Percentiles rank a stretch among this genome's conserved stretches.
phyloP scores from a whole-genome alignment of 2,329 filamentous ascomycete species.

The Aureobasidium sp. region DNA sequence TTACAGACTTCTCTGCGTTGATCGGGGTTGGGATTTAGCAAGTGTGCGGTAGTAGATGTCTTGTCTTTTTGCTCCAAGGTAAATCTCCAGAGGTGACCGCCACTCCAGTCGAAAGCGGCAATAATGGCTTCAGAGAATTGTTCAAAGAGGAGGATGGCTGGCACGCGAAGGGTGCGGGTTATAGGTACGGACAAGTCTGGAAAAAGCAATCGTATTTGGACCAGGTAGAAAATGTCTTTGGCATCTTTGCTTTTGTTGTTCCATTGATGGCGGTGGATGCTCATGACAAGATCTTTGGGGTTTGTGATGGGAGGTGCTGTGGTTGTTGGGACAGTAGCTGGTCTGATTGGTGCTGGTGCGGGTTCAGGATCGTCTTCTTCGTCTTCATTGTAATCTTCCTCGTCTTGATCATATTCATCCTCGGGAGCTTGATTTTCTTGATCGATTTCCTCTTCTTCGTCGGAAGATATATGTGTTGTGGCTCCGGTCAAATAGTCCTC shows the following conservation, averaged over 20 bases:
- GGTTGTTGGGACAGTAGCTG: neutral
- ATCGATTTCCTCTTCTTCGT: neutral
- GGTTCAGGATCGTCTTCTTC: neutral
- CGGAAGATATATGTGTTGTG: neutral
- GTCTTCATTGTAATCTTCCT: neutral
- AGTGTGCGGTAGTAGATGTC: neutral
- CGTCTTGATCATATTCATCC: neutral
- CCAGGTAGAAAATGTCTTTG: neutral
- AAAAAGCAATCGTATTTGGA: neutral
- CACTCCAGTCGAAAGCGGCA: neutral
- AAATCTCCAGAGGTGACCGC: neutral
- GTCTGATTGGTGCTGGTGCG: neutral
- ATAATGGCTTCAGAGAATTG: neutral
- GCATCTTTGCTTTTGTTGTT: neutral
- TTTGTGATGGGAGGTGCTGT: neutral
- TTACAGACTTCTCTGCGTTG: neutral
- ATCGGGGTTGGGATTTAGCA: neutral
- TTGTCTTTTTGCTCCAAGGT: neutral
- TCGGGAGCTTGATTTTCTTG: neutral
- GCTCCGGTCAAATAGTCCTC: neutral
- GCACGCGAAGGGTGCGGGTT: neutral
- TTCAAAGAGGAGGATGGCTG: neutral
- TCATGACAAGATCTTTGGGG: neutral
- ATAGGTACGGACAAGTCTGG: neutral
- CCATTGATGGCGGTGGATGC: neutral